phyloP scores from a whole-genome alignment of 306 rosid genomes.

The Carpinus fangiana region DNA sequence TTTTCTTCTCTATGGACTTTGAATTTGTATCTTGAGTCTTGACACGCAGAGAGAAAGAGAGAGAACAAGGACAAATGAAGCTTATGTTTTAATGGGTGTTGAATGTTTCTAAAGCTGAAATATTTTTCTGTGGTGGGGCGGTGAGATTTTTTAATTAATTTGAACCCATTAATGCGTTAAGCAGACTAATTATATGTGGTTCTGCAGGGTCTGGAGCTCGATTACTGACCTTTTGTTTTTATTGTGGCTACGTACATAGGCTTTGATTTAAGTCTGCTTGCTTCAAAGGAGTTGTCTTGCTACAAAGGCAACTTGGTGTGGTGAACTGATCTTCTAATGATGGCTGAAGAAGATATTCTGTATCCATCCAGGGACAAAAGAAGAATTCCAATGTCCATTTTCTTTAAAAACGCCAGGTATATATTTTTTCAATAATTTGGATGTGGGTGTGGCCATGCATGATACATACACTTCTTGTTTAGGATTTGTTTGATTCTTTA shows the following conservation, averaged over 20 bases:
- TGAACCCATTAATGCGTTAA: background rate
- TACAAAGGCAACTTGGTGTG: constrained; percentile 10
- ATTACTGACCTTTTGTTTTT: background rate
- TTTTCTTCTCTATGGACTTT: background rate
- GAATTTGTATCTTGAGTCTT: background rate
- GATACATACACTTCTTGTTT: no score
- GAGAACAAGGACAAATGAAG: background rate
- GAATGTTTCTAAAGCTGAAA: background rate
- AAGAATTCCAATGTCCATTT: constrained; percentile 48
- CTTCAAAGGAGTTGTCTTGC: background rate
- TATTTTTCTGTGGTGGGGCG: background rate
- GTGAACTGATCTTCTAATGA: constrained; percentile 26
- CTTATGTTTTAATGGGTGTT: background rate
- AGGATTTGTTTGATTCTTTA: background rate
- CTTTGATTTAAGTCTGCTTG: background rate
- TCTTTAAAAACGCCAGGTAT: constrained; percentile 80
- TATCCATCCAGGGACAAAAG: constrained; percentile 45
- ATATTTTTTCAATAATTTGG: background rate
- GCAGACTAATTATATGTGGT: background rate
- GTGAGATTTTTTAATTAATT: background rate
- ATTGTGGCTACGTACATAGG: background rate
- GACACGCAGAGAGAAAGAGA: background rate
- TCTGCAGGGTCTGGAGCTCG: constrained; percentile 2
- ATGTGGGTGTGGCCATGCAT: background rate
- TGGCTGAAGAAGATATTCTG: constrained; percentile 53